Evolutionary conservation across 805 yeast species (phyloP).

Genomic region (Cyberlindnera samutprakarnensis): DNA sequence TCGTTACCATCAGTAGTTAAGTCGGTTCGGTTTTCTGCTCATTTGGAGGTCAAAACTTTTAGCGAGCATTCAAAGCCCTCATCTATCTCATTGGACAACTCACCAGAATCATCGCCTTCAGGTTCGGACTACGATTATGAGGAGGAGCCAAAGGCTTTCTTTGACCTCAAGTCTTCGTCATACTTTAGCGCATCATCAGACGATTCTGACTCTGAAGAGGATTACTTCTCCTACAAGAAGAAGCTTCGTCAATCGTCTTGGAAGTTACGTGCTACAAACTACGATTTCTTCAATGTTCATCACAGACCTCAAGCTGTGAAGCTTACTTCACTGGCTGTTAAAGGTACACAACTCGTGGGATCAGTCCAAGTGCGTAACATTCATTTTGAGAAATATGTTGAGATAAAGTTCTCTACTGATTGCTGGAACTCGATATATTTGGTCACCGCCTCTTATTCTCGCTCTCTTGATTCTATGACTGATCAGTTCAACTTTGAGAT

Average conservation of each 20-base stretch:
- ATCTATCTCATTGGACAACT: slow-evolving; percentile 51
- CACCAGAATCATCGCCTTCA: slow-evolving; percentile 31
- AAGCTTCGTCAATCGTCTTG: slow-evolving; percentile 12
- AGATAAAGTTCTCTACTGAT: slow-evolving; percentile 42
- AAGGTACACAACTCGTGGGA: slow-evolving; percentile 35
- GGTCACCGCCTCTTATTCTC: slow-evolving; percentile 23
- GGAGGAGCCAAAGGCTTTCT: slow-evolving; percentile 16
- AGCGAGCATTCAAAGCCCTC: slow-evolving; percentile 54
- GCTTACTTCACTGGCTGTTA: slow-evolving; percentile 30
- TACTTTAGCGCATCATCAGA: slow-evolving; percentile 12
- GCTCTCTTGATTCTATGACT: slow-evolving; percentile 19
- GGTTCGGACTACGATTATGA: slow-evolving; percentile 1
- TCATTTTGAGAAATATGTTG: slow-evolving; percentile 31
- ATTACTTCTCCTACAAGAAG: slow-evolving; percentile 13
- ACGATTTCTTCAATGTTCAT: slow-evolving; percentile 7
- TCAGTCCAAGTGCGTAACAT: slow-evolving; percentile 32
- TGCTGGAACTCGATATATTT: slow-evolving; percentile 42
- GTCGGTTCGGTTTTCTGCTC: slow-evolving; percentile 57
- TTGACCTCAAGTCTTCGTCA: slow-evolving; percentile 13
- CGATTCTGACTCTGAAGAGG: slow-evolving; percentile 16
- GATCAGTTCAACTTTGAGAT: slow-evolving; percentile 45
- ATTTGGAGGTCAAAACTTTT: slow-evolving; percentile 56
- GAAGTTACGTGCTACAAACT: slow-evolving; percentile 14
- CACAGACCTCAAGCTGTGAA: slow-evolving; percentile 24
- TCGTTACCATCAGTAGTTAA: slow-evolving; percentile 44